Percentiles rank a stretch among this genome's conserved stretches.
These are phyloP conservation scores for Lipomyces lipofer DNA, from an alignment of 805 yeast genomes.

Conservation along the genomic window DNA sequence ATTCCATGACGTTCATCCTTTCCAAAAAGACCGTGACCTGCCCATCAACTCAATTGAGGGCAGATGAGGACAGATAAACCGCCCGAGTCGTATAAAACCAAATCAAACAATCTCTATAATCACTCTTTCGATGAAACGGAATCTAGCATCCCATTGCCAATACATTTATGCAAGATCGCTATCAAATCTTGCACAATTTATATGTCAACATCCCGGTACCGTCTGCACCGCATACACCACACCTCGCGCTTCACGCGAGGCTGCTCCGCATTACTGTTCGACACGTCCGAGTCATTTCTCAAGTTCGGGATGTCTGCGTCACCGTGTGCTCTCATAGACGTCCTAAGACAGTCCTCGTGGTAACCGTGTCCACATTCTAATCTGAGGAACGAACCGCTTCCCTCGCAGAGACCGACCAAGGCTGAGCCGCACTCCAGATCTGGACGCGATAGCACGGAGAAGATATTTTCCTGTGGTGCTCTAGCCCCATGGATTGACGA, in stretches of 20 bases:
- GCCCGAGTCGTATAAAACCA: too few species aligned
- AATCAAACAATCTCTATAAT: too few species aligned
- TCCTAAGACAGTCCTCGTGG: constrained; percentile 36
- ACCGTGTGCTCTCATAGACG: constrained; percentile 37
- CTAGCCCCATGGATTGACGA: neutral
- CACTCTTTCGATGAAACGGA: too few species aligned
- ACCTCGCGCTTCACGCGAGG: constrained; percentile 31
- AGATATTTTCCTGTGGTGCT: constrained; percentile 1
- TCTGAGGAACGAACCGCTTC: constrained; percentile 25
- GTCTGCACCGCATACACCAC: constrained; percentile 40
- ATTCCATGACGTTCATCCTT: too few species aligned
- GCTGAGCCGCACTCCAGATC: constrained; percentile 36
- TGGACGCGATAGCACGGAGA: constrained; percentile 26
- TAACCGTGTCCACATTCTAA: constrained; percentile 38
- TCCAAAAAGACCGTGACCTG: too few species aligned
- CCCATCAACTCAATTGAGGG: too few species aligned
- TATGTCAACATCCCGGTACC: constrained; percentile 33
- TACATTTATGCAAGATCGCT: too few species aligned
- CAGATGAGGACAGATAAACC: too few species aligned
- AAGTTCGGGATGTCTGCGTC: constrained; percentile 36
- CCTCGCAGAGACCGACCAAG: constrained; percentile 35
- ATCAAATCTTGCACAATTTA: too few species aligned
- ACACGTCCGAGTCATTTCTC: constrained; percentile 19
- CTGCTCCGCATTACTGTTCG: constrained; percentile 5
- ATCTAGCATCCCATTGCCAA: too few species aligned